Evolutionary conservation across 1,284 basidiomycete species (phyloP), one percentile per base, ranked within the genome.

Genomic region (Sanghuangporus weigelae): DNA sequence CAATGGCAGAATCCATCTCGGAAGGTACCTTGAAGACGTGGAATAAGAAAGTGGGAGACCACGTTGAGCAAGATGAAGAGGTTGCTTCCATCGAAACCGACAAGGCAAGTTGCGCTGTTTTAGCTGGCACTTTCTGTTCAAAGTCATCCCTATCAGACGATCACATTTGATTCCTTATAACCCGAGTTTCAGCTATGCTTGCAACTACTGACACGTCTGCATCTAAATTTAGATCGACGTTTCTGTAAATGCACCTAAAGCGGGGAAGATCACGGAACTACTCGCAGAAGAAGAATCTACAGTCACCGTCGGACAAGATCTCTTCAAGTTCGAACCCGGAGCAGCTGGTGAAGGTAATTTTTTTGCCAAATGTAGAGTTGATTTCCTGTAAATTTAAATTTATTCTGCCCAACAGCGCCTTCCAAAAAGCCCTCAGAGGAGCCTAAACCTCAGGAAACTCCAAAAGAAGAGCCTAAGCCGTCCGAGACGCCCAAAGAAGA

Each of bases 1-100:
- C 95, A 77, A 98, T 99, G 96, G 96, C 96, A 60, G 96, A 99
- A 77, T 98, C 95, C 69, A 97, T 99, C 78, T 94, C 94, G 16
- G 96, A 99, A 78, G 96, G 96, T 60, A 99, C 96, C 5, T 82
- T 99, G 67, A 98, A 96, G 79, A 84, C 93, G 66, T 99, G 95
- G 95, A 83, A 84, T 71, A 98, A 98, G 81, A 87, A 96, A 78
- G 88, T 93, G 58, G 96, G 96, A 50, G 96, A 99, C 73, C 85
- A 80, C 67, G 95, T 99, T 65, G 85, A 89, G 73, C 89, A 83
- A 49, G 95, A 98, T 74, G 96, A 99, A 79, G 96, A 99, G 79
- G 84, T 99, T 63, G 96, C 95, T 31, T 96, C 94, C 55, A 98
- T 99, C 70, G 96, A 99, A 81, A 99, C 96, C 12, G 96, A 99